phyloP scores from a whole-genome alignment of 768 basidiomycete species.

The Lactarius quietus region DNA sequence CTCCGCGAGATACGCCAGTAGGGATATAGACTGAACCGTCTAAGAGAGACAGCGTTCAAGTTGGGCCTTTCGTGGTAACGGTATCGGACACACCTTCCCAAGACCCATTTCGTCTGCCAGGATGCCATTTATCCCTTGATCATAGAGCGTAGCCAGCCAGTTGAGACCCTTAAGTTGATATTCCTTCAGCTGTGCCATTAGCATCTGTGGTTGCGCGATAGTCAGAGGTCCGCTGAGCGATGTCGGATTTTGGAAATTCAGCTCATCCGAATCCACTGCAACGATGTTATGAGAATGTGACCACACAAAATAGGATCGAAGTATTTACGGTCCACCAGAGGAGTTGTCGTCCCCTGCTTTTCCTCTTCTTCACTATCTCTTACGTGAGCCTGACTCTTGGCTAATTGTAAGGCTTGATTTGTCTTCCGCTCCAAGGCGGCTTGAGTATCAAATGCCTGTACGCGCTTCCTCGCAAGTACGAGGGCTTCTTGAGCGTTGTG shows the following conservation, averaged over 20 bases:
- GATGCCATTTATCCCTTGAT: conserved; percentile 99
- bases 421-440: conserved; percentile 79
- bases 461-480: conserved; percentile 69
- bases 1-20: conserved; percentile 94
- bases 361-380: conserved; percentile 40
- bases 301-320: background rate
- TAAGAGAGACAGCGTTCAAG: conserved; percentile 30
- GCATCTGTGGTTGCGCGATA: conserved; percentile 90
- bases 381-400: conserved; percentile 49
- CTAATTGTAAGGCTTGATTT: conserved; percentile 68
- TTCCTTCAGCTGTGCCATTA: conserved; percentile 96
- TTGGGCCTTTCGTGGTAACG: conserved; percentile 26
- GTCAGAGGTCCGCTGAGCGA: conserved; percentile 80
- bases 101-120: conserved; percentile 99
- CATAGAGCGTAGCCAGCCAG: conserved; percentile 96
- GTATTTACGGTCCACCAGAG: conserved; percentile 69
- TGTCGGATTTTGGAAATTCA: conserved; percentile 99
- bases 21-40: conserved; percentile 97
- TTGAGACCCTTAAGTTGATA: conserved; percentile 98
- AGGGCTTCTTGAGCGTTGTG: conserved; percentile 90
- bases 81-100: conserved; percentile 57
- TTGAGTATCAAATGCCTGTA: conserved; percentile 80
- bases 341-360: conserved; percentile 33
- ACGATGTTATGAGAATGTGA: background rate
- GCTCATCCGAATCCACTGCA: conserved; percentile 89